Percentiles rank a stretch among this genome's conserved stretches.
These are phyloP conservation scores for Myxozyma vanderwaltii DNA, from an alignment of 805 yeast genomes.

Conservation along the genomic window DNA sequence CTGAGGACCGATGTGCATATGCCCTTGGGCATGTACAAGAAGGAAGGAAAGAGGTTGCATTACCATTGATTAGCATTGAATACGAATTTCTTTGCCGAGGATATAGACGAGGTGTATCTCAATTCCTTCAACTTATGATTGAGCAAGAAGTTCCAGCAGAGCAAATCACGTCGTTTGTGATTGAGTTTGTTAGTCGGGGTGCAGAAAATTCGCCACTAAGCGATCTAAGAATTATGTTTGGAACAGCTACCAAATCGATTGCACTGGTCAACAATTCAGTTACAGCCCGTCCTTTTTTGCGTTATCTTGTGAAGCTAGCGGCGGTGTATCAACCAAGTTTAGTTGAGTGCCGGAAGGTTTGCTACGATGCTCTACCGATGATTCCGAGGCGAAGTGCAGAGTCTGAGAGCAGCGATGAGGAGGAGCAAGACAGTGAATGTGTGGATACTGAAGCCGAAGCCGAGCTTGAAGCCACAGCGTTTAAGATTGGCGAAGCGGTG, in stretches of 20 bases:
- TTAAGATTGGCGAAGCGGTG: slow-evolving; percentile 4
- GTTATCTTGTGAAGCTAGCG: background rate
- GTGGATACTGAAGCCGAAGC: slow-evolving; percentile 2
- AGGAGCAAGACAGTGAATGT: background rate
- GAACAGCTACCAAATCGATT: background rate
- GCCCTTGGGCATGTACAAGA: background rate
- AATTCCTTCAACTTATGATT: slow-evolving; percentile 5
- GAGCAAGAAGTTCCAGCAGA: slow-evolving; percentile 11
- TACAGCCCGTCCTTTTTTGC: slow-evolving; percentile 2
- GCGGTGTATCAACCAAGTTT: background rate
- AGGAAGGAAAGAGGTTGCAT: background rate
- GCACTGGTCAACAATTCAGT: background rate
- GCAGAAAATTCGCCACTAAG: background rate
- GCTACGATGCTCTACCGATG: background rate
- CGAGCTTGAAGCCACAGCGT: background rate
- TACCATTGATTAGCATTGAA: slow-evolving; percentile 10
- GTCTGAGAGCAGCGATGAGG: background rate
- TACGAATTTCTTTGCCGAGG: slow-evolving; percentile 10
- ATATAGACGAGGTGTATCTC: background rate
- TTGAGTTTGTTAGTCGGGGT: background rate
- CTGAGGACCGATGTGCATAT: slow-evolving; percentile 4
- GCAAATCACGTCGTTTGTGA: slow-evolving; percentile 6
- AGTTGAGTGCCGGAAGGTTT: background rate
- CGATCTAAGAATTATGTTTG: slow-evolving; percentile 4
- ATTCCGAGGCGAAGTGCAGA: background rate